A percentile compares a stretch with the other conserved stretches of the same genome.
phyloP scores from a whole-genome alignment of 306 rosid species.

The Lagenaria siceraria region DNA sequence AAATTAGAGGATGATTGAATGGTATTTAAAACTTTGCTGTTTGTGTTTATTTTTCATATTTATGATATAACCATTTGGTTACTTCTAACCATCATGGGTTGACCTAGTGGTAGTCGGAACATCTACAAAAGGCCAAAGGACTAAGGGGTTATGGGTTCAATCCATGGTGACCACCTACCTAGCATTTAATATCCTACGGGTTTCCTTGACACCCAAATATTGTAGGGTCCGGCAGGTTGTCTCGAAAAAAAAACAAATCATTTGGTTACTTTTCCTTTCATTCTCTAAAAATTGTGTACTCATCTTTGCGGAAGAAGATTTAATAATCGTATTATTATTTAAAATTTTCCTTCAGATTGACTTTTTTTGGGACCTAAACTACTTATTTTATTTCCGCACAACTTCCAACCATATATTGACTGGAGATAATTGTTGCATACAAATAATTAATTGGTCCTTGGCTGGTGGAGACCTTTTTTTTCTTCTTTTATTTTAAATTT shows the following conservation, averaged over 20 bases:
- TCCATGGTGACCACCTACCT: too few species aligned
- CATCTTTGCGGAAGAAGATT: neutral
- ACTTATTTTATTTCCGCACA: neutral
- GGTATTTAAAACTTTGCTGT: neutral
- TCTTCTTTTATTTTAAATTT: too few species aligned
- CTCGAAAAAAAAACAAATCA: too few species aligned
- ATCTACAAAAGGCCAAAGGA: too few species aligned
- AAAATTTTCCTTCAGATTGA: neutral
- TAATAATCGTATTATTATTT: neutral
- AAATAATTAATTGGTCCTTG: neutral
- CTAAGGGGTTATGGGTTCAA: too few species aligned
- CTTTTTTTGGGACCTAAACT: neutral
- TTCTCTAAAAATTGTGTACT: neutral
- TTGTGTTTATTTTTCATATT: neutral
- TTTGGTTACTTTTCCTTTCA: neutral
- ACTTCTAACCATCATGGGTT: too few species aligned
- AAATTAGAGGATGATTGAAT: neutral
- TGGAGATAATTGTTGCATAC: neutral
- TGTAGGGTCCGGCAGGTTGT: too few species aligned
- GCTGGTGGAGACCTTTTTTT: neutral
- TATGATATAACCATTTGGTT: neutral
- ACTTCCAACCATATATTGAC: neutral
- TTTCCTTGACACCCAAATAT: too few species aligned
- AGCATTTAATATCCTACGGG: too few species aligned
- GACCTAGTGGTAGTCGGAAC: too few species aligned